Base-by-base conservation (phyloP, 2,329 filamentous ascomycete genomes). In the Sphaerulina musiva region DNA sequence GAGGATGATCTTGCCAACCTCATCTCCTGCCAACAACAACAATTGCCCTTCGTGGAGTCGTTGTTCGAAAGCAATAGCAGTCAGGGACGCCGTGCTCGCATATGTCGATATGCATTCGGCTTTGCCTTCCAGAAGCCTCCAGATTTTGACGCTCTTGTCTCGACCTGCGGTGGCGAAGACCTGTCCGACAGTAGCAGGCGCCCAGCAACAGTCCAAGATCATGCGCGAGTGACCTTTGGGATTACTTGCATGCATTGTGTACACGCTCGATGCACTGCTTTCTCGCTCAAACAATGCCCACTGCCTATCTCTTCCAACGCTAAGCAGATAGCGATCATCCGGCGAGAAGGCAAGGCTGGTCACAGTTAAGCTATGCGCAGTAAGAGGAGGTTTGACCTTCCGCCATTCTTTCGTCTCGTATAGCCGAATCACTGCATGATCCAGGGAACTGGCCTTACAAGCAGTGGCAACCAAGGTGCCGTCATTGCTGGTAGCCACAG, bases 371-470 rank as follows among this genome's bases (percentile, higher is more conserved):
- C 86, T 83, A 72, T 98, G 93, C 1, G 87, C 86, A n/a, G 82
- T 80, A 31, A 98, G 77, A 0, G 92, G 81, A 2, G 92, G 91
- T 55, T 82, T 84, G 41, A 96, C 76, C 72, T 98, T 90, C 14
- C 89, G 86, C 93, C 93, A 98, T 43, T 81, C 81, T 34, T 78
- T 79, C 10, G 91, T 93, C 68, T 95, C 89, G 67, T 95, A 97
- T 6, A 98, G 72, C 17, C 93, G 83, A 64, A 98, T 89, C 39
- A 97, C 91, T 42, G 93, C 93, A 68, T 98, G 93, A 69, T 96
- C 93, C 53, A 92, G 78, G 1, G 90, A 95, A 67, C 86, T 95
- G 14, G 93, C 93, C 66, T 87, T 89, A 75, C 93, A 98, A 1
- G 93, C 90, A 50, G 91, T 96, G 32, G 93, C 93, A 11, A 98